Conservation (phyloP, 169 alveolate species). For the Eimeria falciformis region DNA sequence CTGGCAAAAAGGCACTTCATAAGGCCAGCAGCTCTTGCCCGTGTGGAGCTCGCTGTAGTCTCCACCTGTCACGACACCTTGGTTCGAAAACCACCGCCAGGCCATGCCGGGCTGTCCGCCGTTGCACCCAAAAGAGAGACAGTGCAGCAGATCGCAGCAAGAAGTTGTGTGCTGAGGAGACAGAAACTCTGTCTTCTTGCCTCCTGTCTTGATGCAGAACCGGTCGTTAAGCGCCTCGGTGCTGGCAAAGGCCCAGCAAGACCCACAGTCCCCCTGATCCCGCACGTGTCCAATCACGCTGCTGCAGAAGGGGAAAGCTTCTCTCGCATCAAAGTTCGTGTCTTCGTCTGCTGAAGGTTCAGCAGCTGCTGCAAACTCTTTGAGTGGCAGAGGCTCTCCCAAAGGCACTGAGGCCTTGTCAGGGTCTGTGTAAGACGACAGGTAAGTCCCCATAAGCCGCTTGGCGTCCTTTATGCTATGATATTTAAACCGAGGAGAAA, state of each 20-base stretch:
- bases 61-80: slow-evolving; percentile 74
- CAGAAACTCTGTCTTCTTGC: slow-evolving; percentile 33
- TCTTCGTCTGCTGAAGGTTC: neutral
- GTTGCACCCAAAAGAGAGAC: slow-evolving; percentile 84
- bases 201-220: slow-evolving; percentile 83
- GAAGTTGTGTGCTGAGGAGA: slow-evolving; percentile 85
- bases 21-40: slow-evolving; percentile 80
- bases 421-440: slow-evolving; percentile 12
- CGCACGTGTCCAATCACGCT: slow-evolving; percentile 85
- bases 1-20: slow-evolving; percentile 74
- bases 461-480: slow-evolving; percentile 69
- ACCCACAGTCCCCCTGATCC: slow-evolving; percentile 90
- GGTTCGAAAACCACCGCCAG: slow-evolving; percentile 80
- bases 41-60: slow-evolving; percentile 60
- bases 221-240: slow-evolving; percentile 91
- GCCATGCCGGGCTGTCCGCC: slow-evolving; percentile 87
- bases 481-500: slow-evolving; percentile 55
- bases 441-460: slow-evolving; percentile 72
- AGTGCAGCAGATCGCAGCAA: slow-evolving; percentile 81
- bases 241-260: slow-evolving; percentile 94
- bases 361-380: neutral
- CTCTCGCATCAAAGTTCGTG: slow-evolving; percentile 55
- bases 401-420: slow-evolving; percentile 42
- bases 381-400: slow-evolving; percentile 60
- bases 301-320: slow-evolving; percentile 66